Percentiles rank a stretch among this genome's conserved stretches.
Evolutionary conservation across 305 asterid genomes (phyloP).

Genomic region (Fraxinus baroniana): DNA sequence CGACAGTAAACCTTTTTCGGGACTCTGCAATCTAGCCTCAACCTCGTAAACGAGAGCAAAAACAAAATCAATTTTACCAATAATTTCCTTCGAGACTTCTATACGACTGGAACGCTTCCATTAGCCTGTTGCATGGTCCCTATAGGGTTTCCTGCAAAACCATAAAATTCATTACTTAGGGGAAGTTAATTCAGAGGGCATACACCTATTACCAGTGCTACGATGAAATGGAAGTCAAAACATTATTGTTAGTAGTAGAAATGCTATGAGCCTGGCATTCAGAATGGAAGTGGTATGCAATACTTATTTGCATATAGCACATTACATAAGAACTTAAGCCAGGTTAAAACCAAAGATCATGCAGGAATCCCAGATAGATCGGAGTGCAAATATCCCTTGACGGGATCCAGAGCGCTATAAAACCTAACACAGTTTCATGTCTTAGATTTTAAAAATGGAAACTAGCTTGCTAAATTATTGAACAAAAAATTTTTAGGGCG

Average conservation of each 20-base stretch:
- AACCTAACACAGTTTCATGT: neutral
- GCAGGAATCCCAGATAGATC: neutral
- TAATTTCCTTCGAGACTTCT: slow-evolving; percentile 37
- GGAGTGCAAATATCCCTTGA: neutral
- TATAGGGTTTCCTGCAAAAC: slow-evolving; percentile 40
- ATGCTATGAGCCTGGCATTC: neutral
- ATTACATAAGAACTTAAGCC: neutral
- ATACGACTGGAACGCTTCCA: slow-evolving; percentile 56
- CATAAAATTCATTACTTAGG: neutral
- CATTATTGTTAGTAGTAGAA: neutral
- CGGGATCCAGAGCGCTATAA: neutral
- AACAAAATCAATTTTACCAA: slow-evolving; percentile 30
- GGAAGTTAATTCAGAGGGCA: neutral
- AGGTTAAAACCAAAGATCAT: neutral
- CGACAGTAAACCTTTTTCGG: neutral
- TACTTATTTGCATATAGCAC: neutral
- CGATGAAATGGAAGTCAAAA: neutral
- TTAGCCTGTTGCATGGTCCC: slow-evolving; percentile 44
- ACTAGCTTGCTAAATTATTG: neutral
- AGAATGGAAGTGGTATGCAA: neutral
- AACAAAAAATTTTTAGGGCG: neutral
- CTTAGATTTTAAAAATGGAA: neutral
- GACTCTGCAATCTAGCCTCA: slow-evolving; percentile 22
- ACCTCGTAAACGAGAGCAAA: slow-evolving; percentile 30
- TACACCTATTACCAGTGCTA: neutral